phyloP scores from a whole-genome alignment of 2,329 filamentous ascomycete genomes.

The Chaetomiaceae sp. region DNA sequence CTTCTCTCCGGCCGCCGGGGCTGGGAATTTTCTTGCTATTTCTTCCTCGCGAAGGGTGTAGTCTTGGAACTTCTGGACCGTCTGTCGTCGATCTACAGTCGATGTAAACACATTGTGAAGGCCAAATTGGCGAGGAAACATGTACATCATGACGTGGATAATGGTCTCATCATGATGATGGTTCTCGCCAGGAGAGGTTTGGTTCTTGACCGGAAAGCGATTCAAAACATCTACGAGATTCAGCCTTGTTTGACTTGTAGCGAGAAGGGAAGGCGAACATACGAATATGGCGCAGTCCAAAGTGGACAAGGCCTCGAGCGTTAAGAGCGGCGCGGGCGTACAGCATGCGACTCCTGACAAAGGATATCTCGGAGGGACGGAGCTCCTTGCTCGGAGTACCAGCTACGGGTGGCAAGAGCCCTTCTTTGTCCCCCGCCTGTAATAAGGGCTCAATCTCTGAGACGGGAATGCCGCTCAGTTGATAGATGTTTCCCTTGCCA shows the following conservation, averaged over 20 bases:
- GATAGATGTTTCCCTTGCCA: constrained; percentile 63
- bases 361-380: constrained; percentile 56
- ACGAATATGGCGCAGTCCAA: constrained; percentile 80
- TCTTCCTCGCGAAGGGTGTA: constrained; percentile 84
- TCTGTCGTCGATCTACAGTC: constrained; percentile 57
- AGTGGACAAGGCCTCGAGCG: constrained; percentile 59
- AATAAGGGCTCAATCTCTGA: constrained; percentile 30
- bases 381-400: constrained; percentile 14
- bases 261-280: constrained; percentile 34
- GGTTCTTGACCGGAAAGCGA: constrained; percentile 47
- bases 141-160: constrained; percentile 76
- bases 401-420: not conserved
- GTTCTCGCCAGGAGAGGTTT: constrained; percentile 9
- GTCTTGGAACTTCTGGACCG: constrained; percentile 71
- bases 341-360: constrained; percentile 79
- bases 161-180: constrained; percentile 45
- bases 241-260: not conserved
- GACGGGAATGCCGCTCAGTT: constrained; percentile 62
- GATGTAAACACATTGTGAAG: constrained; percentile 91
- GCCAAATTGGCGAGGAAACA: constrained; percentile 87
- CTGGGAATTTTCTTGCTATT: constrained; percentile 46
- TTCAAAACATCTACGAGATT: constrained; percentile 68
- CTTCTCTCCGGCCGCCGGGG: constrained; percentile 22
- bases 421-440: constrained; percentile 4
- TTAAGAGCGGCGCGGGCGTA: constrained; percentile 74